Percentiles rank a stretch among this genome's conserved stretches.
Evolutionary conservation across 78 protist genomes (phyloP).

Genomic region (Pigoraptor vietnamica): DNA sequence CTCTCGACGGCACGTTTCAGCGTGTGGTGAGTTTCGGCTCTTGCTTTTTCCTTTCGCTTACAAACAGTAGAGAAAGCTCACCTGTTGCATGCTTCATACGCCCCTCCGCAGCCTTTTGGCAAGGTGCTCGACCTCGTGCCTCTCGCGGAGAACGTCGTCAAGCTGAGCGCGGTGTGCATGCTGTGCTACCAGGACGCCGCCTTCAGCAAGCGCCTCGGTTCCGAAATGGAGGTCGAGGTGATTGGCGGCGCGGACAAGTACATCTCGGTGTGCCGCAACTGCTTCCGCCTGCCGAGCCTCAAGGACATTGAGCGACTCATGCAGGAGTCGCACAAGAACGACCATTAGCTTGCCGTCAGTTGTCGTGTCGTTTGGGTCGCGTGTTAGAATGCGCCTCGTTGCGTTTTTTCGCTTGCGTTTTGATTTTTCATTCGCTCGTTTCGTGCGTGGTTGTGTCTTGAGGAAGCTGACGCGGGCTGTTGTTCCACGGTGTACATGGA

Average conservation of each 20-base stretch:
- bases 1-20: constrained; percentile 81
- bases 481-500: background rate
- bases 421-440: background rate
- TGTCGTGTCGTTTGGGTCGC: too few species aligned
- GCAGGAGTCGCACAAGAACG: background rate
- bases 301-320: background rate
- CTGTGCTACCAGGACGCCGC: constrained; percentile 64
- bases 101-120: constrained; percentile 40
- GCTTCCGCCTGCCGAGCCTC: constrained; percentile 27
- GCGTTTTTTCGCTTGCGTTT: background rate
- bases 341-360: too few species aligned
- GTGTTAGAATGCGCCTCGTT: background rate
- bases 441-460: too few species aligned
- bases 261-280: constrained; percentile 76
- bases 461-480: too few species aligned
- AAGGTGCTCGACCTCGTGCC: constrained; percentile 64
- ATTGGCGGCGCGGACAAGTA: constrained; percentile 87
- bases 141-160: constrained; percentile 66
- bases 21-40: constrained; percentile 38
- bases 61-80: too few species aligned
- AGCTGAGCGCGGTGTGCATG: constrained; percentile 79
- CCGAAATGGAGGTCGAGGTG: constrained; percentile 51
- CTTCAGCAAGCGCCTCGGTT: constrained; percentile 65
- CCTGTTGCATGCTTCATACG: too few species aligned
- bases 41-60: too few species aligned